A percentile compares a stretch with the other conserved stretches of the same genome.
Conservation (phyloP, 352 stramenopile species). For the Saprolegnia diclina region DNA sequence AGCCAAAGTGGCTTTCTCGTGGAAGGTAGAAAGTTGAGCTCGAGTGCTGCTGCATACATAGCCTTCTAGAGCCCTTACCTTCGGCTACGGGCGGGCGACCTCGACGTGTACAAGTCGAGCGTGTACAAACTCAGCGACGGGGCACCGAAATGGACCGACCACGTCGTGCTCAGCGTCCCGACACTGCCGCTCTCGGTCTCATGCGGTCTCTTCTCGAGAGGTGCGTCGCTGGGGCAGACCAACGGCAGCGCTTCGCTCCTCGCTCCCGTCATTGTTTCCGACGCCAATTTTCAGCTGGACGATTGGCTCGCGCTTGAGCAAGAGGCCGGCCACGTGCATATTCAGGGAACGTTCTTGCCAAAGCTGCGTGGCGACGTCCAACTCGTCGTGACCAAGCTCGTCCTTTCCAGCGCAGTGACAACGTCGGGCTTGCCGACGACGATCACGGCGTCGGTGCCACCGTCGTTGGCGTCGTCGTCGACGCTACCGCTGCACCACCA, state of each 20-base stretch:
- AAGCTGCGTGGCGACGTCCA: not conserved
- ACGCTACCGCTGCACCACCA: not conserved
- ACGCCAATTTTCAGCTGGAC: not conserved
- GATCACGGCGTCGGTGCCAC: no score
- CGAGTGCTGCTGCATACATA: no score
- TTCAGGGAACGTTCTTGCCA: not conserved
- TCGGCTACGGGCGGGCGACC: not conserved
- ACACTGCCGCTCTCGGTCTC: not conserved
- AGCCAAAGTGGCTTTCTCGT: not conserved
- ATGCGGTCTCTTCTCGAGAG: slow-evolving; percentile 1
- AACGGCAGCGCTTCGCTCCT: not conserved
- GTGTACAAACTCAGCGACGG: not conserved
- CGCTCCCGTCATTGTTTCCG: not conserved
- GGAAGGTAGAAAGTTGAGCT: not conserved
- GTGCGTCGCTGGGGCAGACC: not conserved
- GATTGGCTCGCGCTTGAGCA: not conserved
- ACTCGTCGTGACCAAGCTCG: not conserved
- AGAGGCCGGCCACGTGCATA: not conserved
- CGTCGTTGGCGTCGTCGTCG: not conserved
- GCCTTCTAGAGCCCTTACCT: not conserved
- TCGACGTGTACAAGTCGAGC: not conserved
- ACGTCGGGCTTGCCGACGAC: not conserved
- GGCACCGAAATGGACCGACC: not conserved
- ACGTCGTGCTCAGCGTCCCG: not conserved
- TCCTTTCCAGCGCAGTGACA: no score